Conservation (phyloP, 148 eudicot species). For the Fallopia convolvulus region DNA sequence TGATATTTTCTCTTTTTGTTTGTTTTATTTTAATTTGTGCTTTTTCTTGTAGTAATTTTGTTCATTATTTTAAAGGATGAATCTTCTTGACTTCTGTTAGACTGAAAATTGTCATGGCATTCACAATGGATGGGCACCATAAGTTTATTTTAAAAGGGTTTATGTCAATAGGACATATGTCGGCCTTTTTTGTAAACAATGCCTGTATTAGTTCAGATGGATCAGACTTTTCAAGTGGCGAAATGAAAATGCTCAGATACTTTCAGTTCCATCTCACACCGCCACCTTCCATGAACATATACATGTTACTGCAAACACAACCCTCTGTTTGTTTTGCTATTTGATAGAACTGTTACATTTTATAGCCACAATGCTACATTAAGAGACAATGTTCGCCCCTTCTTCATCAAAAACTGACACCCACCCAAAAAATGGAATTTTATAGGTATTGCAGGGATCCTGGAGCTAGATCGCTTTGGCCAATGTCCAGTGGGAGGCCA, state of each 20-base stretch:
- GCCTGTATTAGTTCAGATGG: neutral
- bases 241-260: neutral
- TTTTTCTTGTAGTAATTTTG: neutral
- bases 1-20: neutral
- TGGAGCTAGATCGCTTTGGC: slow-evolving; percentile 67
- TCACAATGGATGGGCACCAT: neutral
- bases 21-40: neutral
- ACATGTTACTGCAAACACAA: too few relatives aligned
- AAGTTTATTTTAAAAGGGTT: neutral
- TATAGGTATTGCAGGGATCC: slow-evolving; percentile 38
- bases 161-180: neutral
- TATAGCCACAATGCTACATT: neutral
- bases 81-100: neutral
- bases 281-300: neutral
- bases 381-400: neutral
- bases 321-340: neutral
- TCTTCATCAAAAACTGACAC: neutral
- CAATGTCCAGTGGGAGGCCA: slow-evolving; percentile 66
- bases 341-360: too few relatives aligned
- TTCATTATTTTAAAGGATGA: neutral
- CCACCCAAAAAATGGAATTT: slow-evolving; percentile 21
- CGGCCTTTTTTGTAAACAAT: neutral
- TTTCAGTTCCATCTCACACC: too few relatives aligned
- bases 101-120: neutral
- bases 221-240: neutral